Evolutionary conservation across 106 monocot genomes (phyloP).

Genomic region (Apostasia ramifera): DNA sequence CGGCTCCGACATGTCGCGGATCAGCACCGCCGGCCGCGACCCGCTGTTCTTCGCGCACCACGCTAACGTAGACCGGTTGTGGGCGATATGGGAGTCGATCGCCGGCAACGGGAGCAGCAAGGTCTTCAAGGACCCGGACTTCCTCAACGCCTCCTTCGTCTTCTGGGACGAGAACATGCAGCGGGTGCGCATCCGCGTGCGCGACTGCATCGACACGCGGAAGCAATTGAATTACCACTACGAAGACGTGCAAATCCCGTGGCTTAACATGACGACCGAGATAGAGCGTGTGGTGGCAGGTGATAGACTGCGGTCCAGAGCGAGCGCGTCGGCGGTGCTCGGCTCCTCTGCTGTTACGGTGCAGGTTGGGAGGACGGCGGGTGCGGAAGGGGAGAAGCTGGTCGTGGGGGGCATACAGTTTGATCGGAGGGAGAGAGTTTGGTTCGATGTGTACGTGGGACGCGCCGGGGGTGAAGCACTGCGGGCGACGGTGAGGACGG

Average conservation of each 20-base stretch:
- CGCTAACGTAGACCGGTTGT: conserved; percentile 8
- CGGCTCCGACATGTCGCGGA: conserved; percentile 11
- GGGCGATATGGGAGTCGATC: conserved; percentile 1
- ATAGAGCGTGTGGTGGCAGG: neutral
- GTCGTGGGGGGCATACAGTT: conserved; percentile 20
- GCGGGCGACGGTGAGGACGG: conserved; percentile 25
- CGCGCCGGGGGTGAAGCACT: neutral
- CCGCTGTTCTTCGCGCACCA: conserved; percentile 14
- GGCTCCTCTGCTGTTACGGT: neutral
- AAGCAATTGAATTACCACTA: neutral
- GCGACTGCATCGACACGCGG: neutral
- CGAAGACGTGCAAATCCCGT: neutral
- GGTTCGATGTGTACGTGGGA: conserved; percentile 49
- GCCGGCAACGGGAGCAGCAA: neutral
- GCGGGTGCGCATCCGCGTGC: conserved; percentile 17
- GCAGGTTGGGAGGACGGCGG: neutral
- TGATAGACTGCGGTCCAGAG: neutral
- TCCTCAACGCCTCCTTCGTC: conserved; percentile 9
- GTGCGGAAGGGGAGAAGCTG: conserved; percentile 16
- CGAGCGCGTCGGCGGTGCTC: neutral
- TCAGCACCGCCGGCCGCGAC: conserved; percentile 7
- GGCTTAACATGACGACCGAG: neutral
- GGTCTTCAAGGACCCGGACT: conserved; percentile 19
- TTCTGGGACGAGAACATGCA: conserved; percentile 36
- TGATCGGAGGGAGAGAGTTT: conserved; percentile 8